These are phyloP conservation scores for Trichoderma cornu-damae DNA, from an alignment of 2,329 filamentous ascomycete genomes.

Conservation along the genomic window DNA sequence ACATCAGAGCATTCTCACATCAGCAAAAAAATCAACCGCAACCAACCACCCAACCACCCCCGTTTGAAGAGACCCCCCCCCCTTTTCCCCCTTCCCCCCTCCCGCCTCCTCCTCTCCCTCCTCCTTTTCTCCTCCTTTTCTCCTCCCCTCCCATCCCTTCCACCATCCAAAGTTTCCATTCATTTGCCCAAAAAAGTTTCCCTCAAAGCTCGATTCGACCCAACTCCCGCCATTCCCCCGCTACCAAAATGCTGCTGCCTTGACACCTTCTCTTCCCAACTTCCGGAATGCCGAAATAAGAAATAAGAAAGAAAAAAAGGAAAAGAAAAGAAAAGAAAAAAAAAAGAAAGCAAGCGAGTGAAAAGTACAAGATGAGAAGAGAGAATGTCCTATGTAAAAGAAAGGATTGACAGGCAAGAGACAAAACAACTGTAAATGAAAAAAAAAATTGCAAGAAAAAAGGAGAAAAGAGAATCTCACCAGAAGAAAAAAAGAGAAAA, in stretches of 20 bases:
- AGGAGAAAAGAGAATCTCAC: constrained; percentile 22
- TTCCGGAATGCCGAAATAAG: background rate
- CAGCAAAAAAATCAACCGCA: constrained; percentile 11
- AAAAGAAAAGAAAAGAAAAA: constrained; percentile 1
- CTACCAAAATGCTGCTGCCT: constrained; percentile 15
- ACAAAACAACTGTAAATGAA: background rate
- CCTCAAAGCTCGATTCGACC: background rate
- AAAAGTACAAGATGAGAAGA: constrained; percentile 12
- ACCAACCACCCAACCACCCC: background rate
- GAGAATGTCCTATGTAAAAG: constrained; percentile 11
- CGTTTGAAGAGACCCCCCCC: background rate
- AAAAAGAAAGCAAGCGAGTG: constrained; percentile 3
- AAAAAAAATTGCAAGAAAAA: constrained; percentile 21
- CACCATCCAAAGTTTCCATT: constrained; percentile 1
- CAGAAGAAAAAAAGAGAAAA: constrained; percentile 18
- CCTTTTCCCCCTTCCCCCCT: background rate
- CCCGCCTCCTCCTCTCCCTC: background rate
- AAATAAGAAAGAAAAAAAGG: constrained; percentile 4
- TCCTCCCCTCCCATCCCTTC: background rate
- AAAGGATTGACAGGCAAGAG: background rate
- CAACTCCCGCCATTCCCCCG: constrained; percentile 15
- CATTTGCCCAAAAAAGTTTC: constrained; percentile 5
- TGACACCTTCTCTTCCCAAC: constrained; percentile 8
- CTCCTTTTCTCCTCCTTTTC: background rate
- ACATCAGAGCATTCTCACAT: constrained; percentile 13